Conservation (phyloP, 2,329 filamentous ascomycete genomes). For the Penicillium sp. region DNA sequence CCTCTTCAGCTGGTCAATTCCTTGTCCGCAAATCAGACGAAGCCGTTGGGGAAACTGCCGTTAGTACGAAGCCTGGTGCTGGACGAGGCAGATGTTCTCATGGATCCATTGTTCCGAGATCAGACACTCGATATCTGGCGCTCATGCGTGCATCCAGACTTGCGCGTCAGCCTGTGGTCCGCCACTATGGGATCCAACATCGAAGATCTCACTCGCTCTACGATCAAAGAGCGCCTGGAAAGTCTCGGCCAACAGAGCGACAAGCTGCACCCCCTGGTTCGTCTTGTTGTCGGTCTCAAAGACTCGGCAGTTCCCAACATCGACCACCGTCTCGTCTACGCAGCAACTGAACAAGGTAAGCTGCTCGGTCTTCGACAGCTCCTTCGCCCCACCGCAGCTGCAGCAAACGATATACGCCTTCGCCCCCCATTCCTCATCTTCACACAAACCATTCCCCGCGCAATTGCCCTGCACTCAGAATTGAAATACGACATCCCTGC, state of each 20-base stretch:
- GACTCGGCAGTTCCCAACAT: constrained; percentile 94
- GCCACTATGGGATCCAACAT: constrained; percentile 95
- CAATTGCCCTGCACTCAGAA: constrained; percentile 81
- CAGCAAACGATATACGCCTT: constrained; percentile 51
- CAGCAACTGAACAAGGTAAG: constrained; percentile 90
- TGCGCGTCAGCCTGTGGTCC: constrained; percentile 84
- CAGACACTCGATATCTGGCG: constrained; percentile 85
- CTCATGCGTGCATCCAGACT: constrained; percentile 66
- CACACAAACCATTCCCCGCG: constrained; percentile 90
- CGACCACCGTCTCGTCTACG: constrained; percentile 82
- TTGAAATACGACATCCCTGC: constrained; percentile 91
- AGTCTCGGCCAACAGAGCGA: constrained; percentile 15
- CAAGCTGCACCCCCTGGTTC: constrained; percentile 57
- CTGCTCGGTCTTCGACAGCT: constrained; percentile 87
- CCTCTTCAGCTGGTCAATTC: constrained; percentile 76
- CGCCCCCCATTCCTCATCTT: constrained; percentile 92
- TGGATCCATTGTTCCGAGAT: constrained; percentile 85
- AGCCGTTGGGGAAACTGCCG: constrained; percentile 55
- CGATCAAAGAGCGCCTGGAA: constrained; percentile 56
- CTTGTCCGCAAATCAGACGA: constrained; percentile 51
- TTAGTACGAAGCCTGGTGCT: constrained; percentile 73
- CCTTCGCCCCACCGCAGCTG: constrained; percentile 68
- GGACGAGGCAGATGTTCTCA: constrained; percentile 91
- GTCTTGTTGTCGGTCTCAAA: constrained; percentile 92
- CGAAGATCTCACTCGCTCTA: constrained; percentile 72